Conservation (phyloP, 2,329 filamentous ascomycete genomes). For the Neoarthrinium moseri region DNA sequence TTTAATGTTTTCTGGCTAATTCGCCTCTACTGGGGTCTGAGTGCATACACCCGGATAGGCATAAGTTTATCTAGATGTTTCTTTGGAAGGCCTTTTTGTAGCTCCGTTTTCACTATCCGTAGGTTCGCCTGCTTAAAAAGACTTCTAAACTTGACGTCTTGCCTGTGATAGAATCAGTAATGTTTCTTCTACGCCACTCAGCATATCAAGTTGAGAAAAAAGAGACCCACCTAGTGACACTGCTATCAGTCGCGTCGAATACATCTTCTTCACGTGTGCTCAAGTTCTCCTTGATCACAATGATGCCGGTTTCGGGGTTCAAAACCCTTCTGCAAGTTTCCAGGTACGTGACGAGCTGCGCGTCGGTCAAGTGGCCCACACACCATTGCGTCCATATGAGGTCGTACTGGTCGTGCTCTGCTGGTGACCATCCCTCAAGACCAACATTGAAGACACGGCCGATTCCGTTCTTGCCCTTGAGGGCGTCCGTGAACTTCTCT, state of each 20-base stretch:
- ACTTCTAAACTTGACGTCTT: slow-evolving; percentile 65
- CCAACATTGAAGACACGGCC: slow-evolving; percentile 68
- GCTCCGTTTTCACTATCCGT: slow-evolving; percentile 65
- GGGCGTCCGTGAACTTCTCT: slow-evolving; percentile 69
- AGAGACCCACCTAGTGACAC: slow-evolving; percentile 63
- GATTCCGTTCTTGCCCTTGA: slow-evolving; percentile 58
- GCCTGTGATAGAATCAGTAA: not conserved
- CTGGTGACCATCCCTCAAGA: slow-evolving; percentile 67
- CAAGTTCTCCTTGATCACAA: slow-evolving; percentile 82
- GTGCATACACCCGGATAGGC: slow-evolving; percentile 76
- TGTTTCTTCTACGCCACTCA: not conserved
- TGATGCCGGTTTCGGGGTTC: slow-evolving; percentile 43
- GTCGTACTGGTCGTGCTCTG: slow-evolving; percentile 60
- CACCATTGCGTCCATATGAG: slow-evolving; percentile 94
- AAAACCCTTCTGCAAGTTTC: slow-evolving; percentile 51
- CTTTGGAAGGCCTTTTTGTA: slow-evolving; percentile 55
- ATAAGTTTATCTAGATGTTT: slow-evolving; percentile 47
- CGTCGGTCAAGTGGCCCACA: slow-evolving; percentile 75
- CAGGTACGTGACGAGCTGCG: slow-evolving; percentile 68
- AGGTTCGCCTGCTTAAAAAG: slow-evolving; percentile 71
- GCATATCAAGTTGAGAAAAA: not conserved
- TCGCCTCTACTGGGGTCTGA: slow-evolving; percentile 47
- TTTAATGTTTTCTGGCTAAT: not conserved
- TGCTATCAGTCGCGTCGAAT: slow-evolving; percentile 74
- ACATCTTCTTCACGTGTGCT: slow-evolving; percentile 58